Conservation (phyloP, 257 asterid genomes). For the Solanum clarkiae region DNA sequence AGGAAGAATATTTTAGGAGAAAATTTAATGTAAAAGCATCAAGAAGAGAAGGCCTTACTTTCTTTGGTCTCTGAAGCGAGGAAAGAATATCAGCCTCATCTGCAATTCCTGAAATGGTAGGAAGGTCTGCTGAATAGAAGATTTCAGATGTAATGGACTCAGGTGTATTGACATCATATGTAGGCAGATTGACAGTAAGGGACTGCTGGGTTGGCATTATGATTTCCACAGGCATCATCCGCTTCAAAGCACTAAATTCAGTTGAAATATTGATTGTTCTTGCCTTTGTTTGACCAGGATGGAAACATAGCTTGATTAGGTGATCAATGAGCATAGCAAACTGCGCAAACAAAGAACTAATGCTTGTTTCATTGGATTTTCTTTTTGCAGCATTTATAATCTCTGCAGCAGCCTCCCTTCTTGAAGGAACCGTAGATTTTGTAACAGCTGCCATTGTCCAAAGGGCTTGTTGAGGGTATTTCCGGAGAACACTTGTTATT, state of each 20-base stretch:
- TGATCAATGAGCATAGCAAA: conserved; percentile 89
- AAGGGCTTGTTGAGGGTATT: conserved; percentile 94
- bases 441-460: conserved; percentile 99
- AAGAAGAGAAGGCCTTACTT: conserved; percentile 37
- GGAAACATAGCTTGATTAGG: conserved; percentile 80
- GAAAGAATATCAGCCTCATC: conserved; percentile 98
- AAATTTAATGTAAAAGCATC: not conserved
- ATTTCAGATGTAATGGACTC: conserved; percentile 51
- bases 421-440: conserved; percentile 80
- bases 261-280: conserved; percentile 67
- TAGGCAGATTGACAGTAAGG: conserved; percentile 73
- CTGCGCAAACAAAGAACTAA: conserved; percentile 62
- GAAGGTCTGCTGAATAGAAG: conserved; percentile 57
- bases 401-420: conserved; percentile 96
- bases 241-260: conserved; percentile 88
- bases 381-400: conserved; percentile 82
- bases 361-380: conserved; percentile 53
- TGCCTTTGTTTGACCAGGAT: conserved; percentile 82
- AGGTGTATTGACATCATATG: conserved; percentile 33
- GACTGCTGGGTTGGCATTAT: conserved; percentile 92
- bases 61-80: conserved; percentile 94
- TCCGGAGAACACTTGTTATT: conserved; percentile 74
- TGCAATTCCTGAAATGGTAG: conserved; percentile 78
- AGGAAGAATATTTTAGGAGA: not conserved
- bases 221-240: conserved; percentile 93